These are phyloP conservation scores for Veloboletus limbatus DNA, from an alignment of 1,284 basidiomycete genomes.

Conservation along the genomic window DNA sequence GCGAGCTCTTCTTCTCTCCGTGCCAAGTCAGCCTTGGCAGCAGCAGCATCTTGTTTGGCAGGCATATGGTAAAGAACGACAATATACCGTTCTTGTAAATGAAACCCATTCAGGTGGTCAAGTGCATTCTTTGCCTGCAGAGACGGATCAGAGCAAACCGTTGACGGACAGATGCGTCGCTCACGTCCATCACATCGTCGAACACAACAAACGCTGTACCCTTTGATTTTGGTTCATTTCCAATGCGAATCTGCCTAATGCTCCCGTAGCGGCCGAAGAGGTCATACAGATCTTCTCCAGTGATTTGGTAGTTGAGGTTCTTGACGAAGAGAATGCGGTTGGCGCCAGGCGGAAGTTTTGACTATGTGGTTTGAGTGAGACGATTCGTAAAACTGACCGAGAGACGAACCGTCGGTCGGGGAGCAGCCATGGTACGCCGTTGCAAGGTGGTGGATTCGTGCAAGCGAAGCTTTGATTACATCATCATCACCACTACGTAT, in stretches of 20 bases:
- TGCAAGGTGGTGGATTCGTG: slow-evolving; percentile 11
- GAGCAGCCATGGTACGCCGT: slow-evolving; percentile 48
- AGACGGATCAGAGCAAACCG: slow-evolving; percentile 15
- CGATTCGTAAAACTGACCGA: background rate
- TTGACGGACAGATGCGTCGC: slow-evolving; percentile 28
- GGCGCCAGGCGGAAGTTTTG: slow-evolving; percentile 81
- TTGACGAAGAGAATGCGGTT: slow-evolving; percentile 86
- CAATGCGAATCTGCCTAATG: slow-evolving; percentile 93
- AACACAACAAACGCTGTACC: slow-evolving; percentile 96
- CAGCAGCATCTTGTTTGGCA: slow-evolving; percentile 88
- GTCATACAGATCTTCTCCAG: slow-evolving; percentile 93
- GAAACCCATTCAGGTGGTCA: slow-evolving; percentile 97
- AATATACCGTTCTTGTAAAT: slow-evolving; percentile 97
- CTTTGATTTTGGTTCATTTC: slow-evolving; percentile 88
- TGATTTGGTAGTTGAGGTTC: slow-evolving; percentile 94
- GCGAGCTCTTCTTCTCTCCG: slow-evolving; percentile 89
- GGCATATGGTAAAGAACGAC: slow-evolving; percentile 98
- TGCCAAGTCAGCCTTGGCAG: slow-evolving; percentile 90
- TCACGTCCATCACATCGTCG: slow-evolving; percentile 85
- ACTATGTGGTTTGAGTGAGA: slow-evolving; percentile 37
- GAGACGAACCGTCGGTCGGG: slow-evolving; percentile 59
- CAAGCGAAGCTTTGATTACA: slow-evolving; percentile 15
- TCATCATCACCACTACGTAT: too few species aligned
- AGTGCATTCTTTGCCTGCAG: slow-evolving; percentile 89
- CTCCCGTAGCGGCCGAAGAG: slow-evolving; percentile 97